Conservation (phyloP, 768 basidiomycete genomes). For the Pilatotrama ljubarskyi region DNA sequence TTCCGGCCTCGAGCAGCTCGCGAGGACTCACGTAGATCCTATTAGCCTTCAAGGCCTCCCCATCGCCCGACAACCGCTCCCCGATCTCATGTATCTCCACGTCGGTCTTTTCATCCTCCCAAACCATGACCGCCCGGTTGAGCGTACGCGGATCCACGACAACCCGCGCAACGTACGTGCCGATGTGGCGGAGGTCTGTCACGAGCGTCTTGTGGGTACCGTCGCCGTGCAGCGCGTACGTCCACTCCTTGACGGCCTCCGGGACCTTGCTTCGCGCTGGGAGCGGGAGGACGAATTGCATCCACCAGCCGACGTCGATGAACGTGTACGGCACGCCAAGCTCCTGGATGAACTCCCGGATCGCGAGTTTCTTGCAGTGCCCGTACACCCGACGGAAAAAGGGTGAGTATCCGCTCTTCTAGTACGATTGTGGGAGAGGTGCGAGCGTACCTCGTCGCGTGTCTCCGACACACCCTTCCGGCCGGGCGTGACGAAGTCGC, state of each 20-base stretch:
- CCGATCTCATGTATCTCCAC: slow-evolving; percentile 26
- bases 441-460: slow-evolving; percentile 11
- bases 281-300: slow-evolving; percentile 23
- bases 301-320: slow-evolving; percentile 38
- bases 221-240: slow-evolving; percentile 17
- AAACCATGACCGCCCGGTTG: slow-evolving; percentile 32
- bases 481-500: slow-evolving; percentile 26
- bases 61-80: slow-evolving; percentile 28
- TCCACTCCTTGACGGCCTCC: neutral
- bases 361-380: slow-evolving; percentile 35
- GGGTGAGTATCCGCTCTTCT: too few species aligned
- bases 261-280: neutral
- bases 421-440: neutral
- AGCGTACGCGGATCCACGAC: slow-evolving; percentile 34
- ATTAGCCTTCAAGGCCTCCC: slow-evolving; percentile 12
- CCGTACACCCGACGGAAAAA: too few species aligned
- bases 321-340: slow-evolving; percentile 32
- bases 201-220: slow-evolving; percentile 25
- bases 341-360: slow-evolving; percentile 28
- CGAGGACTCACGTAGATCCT: slow-evolving; percentile 9
- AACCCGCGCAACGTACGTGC: slow-evolving; percentile 32
- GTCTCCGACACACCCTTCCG: slow-evolving; percentile 13
- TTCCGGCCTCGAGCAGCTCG: neutral
- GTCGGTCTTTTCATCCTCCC: slow-evolving; percentile 30
- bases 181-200: slow-evolving; percentile 30